A percentile compares a stretch with the other conserved stretches of the same genome.
These are phyloP conservation scores for Ogataea populi-albae DNA, from an alignment of 805 yeast species.

Conservation along the genomic window DNA sequence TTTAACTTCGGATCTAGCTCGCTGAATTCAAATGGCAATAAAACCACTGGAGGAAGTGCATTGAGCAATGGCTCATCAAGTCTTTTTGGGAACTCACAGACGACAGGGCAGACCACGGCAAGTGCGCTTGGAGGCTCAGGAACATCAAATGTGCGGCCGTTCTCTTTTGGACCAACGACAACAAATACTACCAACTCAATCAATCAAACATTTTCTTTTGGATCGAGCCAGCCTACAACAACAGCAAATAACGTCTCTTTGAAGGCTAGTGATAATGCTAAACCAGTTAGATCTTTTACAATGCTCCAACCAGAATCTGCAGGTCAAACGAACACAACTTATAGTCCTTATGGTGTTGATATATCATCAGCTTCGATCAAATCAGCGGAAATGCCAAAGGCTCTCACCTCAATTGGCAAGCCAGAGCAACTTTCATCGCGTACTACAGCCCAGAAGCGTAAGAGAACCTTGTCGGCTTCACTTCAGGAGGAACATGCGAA, in stretches of 20 bases:
- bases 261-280: slow-evolving; percentile 1
- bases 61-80: slow-evolving; percentile 12
- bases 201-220: slow-evolving; percentile 29
- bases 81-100: slow-evolving; percentile 27
- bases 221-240: slow-evolving; percentile 16
- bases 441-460: slow-evolving; percentile 18
- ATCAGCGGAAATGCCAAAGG: slow-evolving; percentile 29
- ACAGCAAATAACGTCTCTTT: slow-evolving; percentile 12
- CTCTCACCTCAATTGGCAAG: slow-evolving; percentile 23
- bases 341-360: slow-evolving; percentile 27
- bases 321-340: slow-evolving; percentile 6
- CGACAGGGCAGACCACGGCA: slow-evolving; percentile 20
- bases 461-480: slow-evolving; percentile 21
- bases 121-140: slow-evolving; percentile 25
- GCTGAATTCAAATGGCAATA: slow-evolving; percentile 2
- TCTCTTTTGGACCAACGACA: slow-evolving; percentile 15
- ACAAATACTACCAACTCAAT: slow-evolving; percentile 5
- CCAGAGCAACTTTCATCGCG: slow-evolving; percentile 2
- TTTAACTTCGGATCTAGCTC: slow-evolving; percentile 22
- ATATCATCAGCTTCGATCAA: slow-evolving; percentile 13
- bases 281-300: slow-evolving; percentile 2
- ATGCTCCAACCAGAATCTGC: slow-evolving; percentile 3
- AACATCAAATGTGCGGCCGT: slow-evolving; percentile 16
- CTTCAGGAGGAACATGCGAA: slow-evolving; percentile 12
- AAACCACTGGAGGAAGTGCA: slow-evolving; percentile 4